These are phyloP conservation scores for Eucalyptus polyanthemos DNA, from an alignment of 345 rosid genomes.

Conservation along the genomic window DNA sequence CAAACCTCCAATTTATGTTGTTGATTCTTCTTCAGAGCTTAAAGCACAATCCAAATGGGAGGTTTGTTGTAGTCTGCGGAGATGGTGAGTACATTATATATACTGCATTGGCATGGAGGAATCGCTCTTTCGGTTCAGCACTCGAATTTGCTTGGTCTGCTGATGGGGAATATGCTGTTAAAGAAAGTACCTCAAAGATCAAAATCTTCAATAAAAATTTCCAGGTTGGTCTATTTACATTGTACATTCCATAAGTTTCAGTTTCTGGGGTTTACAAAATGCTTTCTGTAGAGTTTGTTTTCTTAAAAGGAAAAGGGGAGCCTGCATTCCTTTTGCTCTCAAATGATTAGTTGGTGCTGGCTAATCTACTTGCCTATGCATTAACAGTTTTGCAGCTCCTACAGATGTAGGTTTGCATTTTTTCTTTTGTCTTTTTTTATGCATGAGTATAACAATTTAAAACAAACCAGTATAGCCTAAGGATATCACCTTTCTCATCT, in stretches of 20 bases:
- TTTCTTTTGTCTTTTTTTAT: neutral
- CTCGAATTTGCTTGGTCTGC: constrained; percentile 97
- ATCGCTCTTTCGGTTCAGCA: constrained; percentile 95
- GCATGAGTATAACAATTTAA: neutral
- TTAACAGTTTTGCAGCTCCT: neutral
- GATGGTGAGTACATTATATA: constrained; percentile 98
- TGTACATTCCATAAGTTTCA: neutral
- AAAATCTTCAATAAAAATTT: constrained; percentile 86
- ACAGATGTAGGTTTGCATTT: neutral
- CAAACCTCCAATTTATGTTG: neutral
- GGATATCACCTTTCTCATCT: neutral
- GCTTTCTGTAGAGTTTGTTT: neutral
- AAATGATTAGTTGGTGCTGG: neutral
- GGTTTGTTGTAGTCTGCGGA: constrained; percentile 98
- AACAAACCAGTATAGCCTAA: neutral
- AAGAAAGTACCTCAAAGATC: constrained; percentile 90
- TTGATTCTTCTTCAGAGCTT: constrained; percentile 45
- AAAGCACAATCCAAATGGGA: constrained; percentile 96
- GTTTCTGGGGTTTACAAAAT: neutral
- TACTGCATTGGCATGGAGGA: constrained; percentile 99
- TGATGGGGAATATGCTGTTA: constrained; percentile 97
- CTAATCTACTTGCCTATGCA: neutral
- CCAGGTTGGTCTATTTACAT: constrained; percentile 44
- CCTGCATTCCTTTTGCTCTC: neutral
- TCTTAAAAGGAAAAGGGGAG: neutral